phyloP scores from a whole-genome alignment of 1,284 basidiomycete species.

The Ceratobasidium sp. region DNA sequence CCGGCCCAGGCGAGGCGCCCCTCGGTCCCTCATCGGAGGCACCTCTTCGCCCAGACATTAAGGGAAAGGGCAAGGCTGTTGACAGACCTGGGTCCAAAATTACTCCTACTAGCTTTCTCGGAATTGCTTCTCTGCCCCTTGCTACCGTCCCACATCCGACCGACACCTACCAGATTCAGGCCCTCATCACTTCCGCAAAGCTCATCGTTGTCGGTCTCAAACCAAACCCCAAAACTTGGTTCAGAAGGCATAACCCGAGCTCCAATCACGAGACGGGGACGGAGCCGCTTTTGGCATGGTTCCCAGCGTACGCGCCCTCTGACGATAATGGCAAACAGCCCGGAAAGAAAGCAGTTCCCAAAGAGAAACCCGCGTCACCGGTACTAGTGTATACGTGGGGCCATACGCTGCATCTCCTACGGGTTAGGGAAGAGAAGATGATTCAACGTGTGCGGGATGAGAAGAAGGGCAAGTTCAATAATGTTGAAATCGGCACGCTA shows the following conservation, averaged over 20 bases:
- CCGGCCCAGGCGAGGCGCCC: constrained; percentile 63
- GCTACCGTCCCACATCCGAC: constrained; percentile 82
- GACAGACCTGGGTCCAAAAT: constrained; percentile 6
- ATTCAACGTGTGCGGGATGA: constrained; percentile 66
- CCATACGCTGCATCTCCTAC: constrained; percentile 71
- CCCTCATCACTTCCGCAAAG: constrained; percentile 90
- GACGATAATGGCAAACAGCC: constrained; percentile 21
- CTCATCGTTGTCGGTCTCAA: constrained; percentile 94
- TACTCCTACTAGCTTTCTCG: constrained; percentile 65
- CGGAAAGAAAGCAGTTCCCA: constrained; percentile 48
- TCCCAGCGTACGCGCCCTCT: constrained; percentile 59
- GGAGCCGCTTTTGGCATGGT: constrained; percentile 77
- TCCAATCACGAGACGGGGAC: constrained; percentile 61
- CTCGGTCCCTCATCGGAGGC: constrained; percentile 38
- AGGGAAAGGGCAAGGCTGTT: constrained; percentile 37
- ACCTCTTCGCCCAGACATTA: constrained; percentile 28
- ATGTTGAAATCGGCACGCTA: constrained; percentile 74
- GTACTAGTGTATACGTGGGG: constrained; percentile 89
- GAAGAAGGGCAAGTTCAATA: constrained; percentile 71
- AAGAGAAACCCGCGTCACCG: constrained; percentile 63
- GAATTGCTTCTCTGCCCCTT: constrained; percentile 86
- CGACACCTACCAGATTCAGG: constrained; percentile 87
- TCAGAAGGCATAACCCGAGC: constrained; percentile 76
- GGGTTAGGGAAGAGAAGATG: constrained; percentile 72
- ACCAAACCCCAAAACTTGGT: constrained; percentile 94